Evolutionary conservation across 148 eudicot species (phyloP), one percentile per base, ranked within the genome.

Genomic region (Rheum nobile): DNA sequence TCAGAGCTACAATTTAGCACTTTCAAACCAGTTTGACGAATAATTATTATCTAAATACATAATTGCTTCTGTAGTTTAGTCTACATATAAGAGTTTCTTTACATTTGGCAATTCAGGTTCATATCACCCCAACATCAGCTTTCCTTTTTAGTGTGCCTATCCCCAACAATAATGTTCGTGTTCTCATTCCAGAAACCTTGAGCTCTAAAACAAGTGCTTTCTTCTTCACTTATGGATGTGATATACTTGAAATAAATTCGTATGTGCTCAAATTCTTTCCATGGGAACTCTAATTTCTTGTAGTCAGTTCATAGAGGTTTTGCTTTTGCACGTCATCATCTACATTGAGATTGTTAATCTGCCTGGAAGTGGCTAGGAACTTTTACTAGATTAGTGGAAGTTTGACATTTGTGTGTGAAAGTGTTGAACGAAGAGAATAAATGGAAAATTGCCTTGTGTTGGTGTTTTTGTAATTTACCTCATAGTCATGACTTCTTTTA

Each of bases 111-210:
- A 76, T 83, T 52, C 80, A 95, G 97, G 96, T 91, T 83, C 97
- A 95, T 81, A 79, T 91, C 80, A 83, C 97, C 73, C 85, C 97
- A 72, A 95, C 98, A 48, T 76, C 91, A 79, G 93, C 98, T 82
- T 84, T 91, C 77, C 96, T 90, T 70, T 90, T 86, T 83, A 97
- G 98, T 63, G 96, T 91, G 72, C 98, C 98, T 19, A 88, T 95
- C 74, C 98, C 98, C 12, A 87, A 82, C 76, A 91, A 91, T 80
- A 95, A 84, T 83, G 88, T 90, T 77, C 97, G 98, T 46, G 77
- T 84, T 71, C 74, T 88, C 81, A 74, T 87, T 80, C 47, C 79
- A 37, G 91, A 86, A 43, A 79, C 77, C 50, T 83, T 91, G 74
- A 78, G 78, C 71, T 81, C 87, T 74, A 79, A 91, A 63, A 72